Evolutionary conservation across 192 early-diverging fungal species (phyloP), one percentile per base, ranked within the genome.

Genomic region (Coemansia sp.): DNA sequence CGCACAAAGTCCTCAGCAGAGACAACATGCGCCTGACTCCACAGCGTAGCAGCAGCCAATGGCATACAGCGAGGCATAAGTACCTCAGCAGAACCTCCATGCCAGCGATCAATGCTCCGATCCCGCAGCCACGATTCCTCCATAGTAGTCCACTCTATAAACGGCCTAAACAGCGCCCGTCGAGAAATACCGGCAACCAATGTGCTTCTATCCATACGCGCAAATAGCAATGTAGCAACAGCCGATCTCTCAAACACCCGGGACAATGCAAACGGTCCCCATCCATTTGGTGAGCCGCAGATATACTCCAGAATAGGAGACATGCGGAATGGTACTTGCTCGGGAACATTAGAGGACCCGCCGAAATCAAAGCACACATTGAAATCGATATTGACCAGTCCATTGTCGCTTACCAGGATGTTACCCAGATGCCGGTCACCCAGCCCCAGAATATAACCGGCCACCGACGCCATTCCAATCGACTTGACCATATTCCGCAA

Each of bases 401-500:
- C 90, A 4, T 41, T 52, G 16, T 46, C 46, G 69, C 90, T 83
- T 8, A 93, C 49, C 54, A 93, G 66, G 24, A 93, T 85, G 72
- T 93, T 93, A 72, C 92, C 92, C 54, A 93, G 78, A 76, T 93
- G 92, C 4, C 92, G 86, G 63, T 91, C 91, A 3, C 90, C 91
- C 51, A 92, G 72, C 0, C 92, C 91, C 20, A 93, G 77, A 16
- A 89, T 31, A 55, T 91, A 90, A 0, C 92, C 91, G 18, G 89
- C 70, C 3, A 90, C 84, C 16, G 92, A 92, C 64, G 88, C 86
- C 59, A 74, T 78, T 13, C 72, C 78, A 40, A 80, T 80, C 4
- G 75, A 77, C 47, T 65, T 64, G 16, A 71, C 73, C 60, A 75
- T 69, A 18, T 49, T 74, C 24, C 43, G 60, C 18, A 47, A 40